Evolutionary conservation across 176 grass and related monocot species (phyloP).

Genomic region (Puya raimondii): DNA sequence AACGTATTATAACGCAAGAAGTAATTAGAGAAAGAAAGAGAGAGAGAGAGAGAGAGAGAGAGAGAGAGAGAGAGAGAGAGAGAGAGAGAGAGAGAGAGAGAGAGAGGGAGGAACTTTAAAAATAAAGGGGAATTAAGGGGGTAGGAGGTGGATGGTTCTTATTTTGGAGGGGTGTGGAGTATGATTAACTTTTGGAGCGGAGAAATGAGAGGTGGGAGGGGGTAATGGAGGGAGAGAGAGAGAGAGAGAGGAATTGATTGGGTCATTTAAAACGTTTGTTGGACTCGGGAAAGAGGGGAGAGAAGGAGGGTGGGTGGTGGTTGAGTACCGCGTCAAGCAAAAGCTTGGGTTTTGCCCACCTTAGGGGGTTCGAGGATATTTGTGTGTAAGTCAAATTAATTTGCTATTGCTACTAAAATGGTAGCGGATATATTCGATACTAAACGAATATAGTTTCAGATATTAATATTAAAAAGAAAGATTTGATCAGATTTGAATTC

Average conservation of each 20-base stretch:
- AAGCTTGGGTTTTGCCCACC: constrained; percentile 10
- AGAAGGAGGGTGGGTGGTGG: constrained; percentile 31
- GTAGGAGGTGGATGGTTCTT: constrained; percentile 33
- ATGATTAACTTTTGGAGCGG: constrained; percentile 27
- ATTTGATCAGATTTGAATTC: no score
- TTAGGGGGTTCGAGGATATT: no score
- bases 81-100: constrained; percentile 25
- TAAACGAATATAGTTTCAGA: no score
- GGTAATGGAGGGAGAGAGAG: constrained; percentile 1
- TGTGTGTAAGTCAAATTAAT: no score
- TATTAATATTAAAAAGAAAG: no score
- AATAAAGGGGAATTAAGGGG: constrained; percentile 35
- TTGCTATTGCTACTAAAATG: no score
- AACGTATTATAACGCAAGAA: no score
- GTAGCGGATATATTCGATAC: no score
- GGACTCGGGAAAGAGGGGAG: neutral
- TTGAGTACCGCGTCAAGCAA: constrained; percentile 20
- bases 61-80: neutral
- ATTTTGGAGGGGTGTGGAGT: neutral
- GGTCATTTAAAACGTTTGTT: constrained; percentile 32
- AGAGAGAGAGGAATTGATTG: constrained; percentile 23
- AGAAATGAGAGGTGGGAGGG: neutral
- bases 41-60: neutral
- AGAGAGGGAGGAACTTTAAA: constrained; percentile 17
- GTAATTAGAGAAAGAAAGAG: no score